Percentiles rank a stretch among this genome's conserved stretches.
Evolutionary conservation across 1,139 yeast genomes (phyloP).

Genomic region (Yamadazyma mexicana): DNA sequence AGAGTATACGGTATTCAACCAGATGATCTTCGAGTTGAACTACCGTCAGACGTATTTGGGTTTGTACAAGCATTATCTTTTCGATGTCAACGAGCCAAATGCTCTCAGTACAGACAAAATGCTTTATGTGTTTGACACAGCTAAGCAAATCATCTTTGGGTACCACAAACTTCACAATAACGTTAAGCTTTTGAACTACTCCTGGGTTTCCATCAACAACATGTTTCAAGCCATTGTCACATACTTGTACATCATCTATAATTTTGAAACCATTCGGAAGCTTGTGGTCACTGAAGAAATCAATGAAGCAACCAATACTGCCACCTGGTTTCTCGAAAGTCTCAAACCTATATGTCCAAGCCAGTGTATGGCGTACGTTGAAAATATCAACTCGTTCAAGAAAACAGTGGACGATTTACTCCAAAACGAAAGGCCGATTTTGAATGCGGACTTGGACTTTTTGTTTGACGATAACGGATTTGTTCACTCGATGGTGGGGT

Average conservation of each 20-base stretch:
- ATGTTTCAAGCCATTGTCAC: conserved; percentile 84
- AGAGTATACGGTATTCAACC: conserved; percentile 72
- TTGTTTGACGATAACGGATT: conserved; percentile 12
- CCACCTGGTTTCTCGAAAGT: conserved; percentile 1
- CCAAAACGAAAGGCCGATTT: conserved; percentile 4
- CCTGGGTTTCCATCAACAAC: conserved; percentile 92
- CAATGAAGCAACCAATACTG: background rate
- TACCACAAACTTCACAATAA: conserved; percentile 10
- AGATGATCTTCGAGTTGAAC: conserved; percentile 54
- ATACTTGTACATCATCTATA: conserved; percentile 70
- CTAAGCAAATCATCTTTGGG: conserved; percentile 8
- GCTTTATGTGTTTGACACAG: conserved; percentile 7
- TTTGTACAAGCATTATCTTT: conserved; percentile 62
- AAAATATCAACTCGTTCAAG: conserved; percentile 7
- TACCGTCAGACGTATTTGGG: conserved; percentile 71
- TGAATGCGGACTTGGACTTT: conserved; percentile 4
- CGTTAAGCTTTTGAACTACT: conserved; percentile 50
- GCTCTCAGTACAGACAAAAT: background rate
- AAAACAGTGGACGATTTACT: conserved; percentile 7
- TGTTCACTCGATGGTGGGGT: conserved; percentile 12
- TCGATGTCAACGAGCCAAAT: conserved; percentile 3
- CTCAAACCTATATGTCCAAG: conserved; percentile 8
- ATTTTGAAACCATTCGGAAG: conserved; percentile 52
- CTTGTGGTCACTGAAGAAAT: background rate
- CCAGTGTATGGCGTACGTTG: conserved; percentile 9